Conservation (phyloP, 306 rosid species). For the Leucaena leucocephala region DNA sequence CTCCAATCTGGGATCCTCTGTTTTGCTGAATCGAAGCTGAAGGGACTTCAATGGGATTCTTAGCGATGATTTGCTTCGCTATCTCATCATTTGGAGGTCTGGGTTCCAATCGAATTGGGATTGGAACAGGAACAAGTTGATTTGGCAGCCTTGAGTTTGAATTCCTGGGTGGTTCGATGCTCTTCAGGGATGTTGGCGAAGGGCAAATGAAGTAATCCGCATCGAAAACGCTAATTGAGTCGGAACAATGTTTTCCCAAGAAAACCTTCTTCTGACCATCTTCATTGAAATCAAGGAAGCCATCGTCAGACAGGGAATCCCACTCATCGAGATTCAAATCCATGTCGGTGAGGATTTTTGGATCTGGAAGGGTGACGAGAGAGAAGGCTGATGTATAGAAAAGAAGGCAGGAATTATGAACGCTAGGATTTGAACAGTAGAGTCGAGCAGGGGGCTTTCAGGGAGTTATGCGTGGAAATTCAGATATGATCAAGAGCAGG, state of each 20-base stretch:
- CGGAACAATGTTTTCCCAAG: slow-evolving; percentile 38
- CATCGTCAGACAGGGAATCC: slow-evolving; percentile 72
- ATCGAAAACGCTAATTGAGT: slow-evolving; percentile 48
- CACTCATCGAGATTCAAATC: slow-evolving; percentile 66
- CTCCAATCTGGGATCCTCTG: slow-evolving; percentile 11
- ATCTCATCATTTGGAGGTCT: slow-evolving; percentile 32
- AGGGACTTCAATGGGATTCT: slow-evolving; percentile 14
- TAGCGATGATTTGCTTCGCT: slow-evolving; percentile 31
- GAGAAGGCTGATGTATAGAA: slow-evolving; percentile 26
- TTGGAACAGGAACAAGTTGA: slow-evolving; percentile 49
- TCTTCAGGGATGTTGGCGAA: slow-evolving; percentile 46
- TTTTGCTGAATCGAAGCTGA: slow-evolving; percentile 22
- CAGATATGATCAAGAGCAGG: slow-evolving; percentile 25
- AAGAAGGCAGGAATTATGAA: neutral
- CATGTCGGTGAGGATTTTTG: slow-evolving; percentile 41
- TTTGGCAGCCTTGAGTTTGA: slow-evolving; percentile 31
- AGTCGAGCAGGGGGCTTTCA: slow-evolving; percentile 57
- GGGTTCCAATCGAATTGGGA: slow-evolving; percentile 59
- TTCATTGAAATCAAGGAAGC: slow-evolving; percentile 60
- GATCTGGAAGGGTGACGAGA: slow-evolving; percentile 23
- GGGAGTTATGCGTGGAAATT: slow-evolving; percentile 60
- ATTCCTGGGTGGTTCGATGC: slow-evolving; percentile 27
- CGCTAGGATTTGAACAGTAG: neutral
- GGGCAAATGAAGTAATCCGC: slow-evolving; percentile 63
- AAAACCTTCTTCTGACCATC: slow-evolving; percentile 48